Conservation (phyloP, 192 early-diverging fungal genomes). For the Dissophora globulifera region DNA sequence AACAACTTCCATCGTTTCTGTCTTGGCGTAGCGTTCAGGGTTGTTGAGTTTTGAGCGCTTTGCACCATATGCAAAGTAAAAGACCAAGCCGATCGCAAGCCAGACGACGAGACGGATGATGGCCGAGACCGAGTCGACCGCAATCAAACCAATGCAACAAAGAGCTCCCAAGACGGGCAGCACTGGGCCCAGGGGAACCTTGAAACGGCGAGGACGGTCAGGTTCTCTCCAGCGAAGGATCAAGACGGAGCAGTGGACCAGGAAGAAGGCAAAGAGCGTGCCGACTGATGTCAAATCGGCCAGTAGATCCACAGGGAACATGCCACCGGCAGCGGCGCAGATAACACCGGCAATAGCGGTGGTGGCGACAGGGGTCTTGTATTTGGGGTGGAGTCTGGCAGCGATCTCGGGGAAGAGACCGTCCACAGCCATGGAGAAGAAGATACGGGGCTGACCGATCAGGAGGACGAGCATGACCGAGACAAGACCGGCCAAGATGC, state of each 20-base stretch:
- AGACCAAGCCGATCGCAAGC: slow-evolving; percentile 77
- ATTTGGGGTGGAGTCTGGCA: slow-evolving; percentile 72
- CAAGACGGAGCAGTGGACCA: slow-evolving; percentile 79
- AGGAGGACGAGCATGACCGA: slow-evolving; percentile 82
- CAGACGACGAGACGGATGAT: slow-evolving; percentile 82
- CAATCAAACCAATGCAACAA: slow-evolving; percentile 71
- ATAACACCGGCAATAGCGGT: slow-evolving; percentile 74
- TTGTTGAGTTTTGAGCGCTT: slow-evolving; percentile 70
- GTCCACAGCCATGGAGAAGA: slow-evolving; percentile 92
- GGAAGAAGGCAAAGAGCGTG: slow-evolving; percentile 87
- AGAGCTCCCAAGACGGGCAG: slow-evolving; percentile 71
- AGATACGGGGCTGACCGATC: slow-evolving; percentile 89
- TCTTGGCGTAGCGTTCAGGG: slow-evolving; percentile 29
- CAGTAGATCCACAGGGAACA: slow-evolving; percentile 86
- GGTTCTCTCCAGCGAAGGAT: slow-evolving; percentile 79
- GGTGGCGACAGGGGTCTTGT: slow-evolving; percentile 80
- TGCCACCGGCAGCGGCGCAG: slow-evolving; percentile 72
- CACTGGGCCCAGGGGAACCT: slow-evolving; percentile 73
- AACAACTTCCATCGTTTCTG: slow-evolving; percentile 22
- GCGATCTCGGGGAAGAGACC: slow-evolving; percentile 83
- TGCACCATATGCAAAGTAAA: slow-evolving; percentile 76
- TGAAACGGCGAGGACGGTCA: slow-evolving; percentile 73
- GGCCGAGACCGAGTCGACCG: slow-evolving; percentile 69
- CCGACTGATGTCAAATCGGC: slow-evolving; percentile 89
- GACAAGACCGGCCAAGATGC: slow-evolving; percentile 79